Conservation (phyloP, 2,329 filamentous ascomycete species). For the Elsinoe necatrix region DNA sequence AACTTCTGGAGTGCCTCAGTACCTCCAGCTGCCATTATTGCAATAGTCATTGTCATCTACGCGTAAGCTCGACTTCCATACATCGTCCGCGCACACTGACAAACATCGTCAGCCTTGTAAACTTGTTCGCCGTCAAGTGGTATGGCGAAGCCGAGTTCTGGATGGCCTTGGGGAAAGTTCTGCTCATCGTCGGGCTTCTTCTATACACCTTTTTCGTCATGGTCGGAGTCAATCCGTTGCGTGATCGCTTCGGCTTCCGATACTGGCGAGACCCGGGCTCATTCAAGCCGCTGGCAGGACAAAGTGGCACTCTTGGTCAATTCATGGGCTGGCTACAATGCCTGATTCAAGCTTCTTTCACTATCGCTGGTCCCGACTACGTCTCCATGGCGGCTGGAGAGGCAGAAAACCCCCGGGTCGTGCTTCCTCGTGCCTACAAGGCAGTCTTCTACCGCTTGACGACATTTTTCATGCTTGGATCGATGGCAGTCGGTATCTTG, state of each 20-base stretch:
- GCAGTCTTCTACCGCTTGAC: conserved; percentile 72
- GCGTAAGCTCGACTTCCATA: conserved; percentile 39
- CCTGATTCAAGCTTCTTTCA: conserved; percentile 61
- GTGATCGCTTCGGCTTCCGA: conserved; percentile 65
- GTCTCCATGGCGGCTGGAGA: conserved; percentile 60
- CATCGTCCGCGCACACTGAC: neutral
- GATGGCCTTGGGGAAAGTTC: conserved; percentile 59
- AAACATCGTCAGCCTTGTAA: conserved; percentile 44
- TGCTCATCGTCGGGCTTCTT: conserved; percentile 59
- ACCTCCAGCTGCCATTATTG: conserved; percentile 53
- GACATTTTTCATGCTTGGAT: conserved; percentile 66
- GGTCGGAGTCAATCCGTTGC: conserved; percentile 64
- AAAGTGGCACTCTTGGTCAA: conserved; percentile 58
- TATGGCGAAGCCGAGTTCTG: conserved; percentile 73
- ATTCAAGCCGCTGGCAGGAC: conserved; percentile 55
- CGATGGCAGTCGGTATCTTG: conserved; percentile 62
- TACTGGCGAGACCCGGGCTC: conserved; percentile 36
- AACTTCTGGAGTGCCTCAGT: conserved; percentile 45
- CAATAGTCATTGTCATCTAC: conserved; percentile 50
- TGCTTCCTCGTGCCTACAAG: conserved; percentile 67
- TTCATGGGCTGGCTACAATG: conserved; percentile 71
- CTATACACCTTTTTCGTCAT: conserved; percentile 74
- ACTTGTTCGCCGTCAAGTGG: conserved; percentile 63
- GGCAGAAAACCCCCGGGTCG: conserved; percentile 58
- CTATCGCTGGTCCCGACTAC: conserved; percentile 60